Evolutionary conservation across 352 stramenopile genomes (phyloP).

Genomic region (Stramenopiles sp.): DNA sequence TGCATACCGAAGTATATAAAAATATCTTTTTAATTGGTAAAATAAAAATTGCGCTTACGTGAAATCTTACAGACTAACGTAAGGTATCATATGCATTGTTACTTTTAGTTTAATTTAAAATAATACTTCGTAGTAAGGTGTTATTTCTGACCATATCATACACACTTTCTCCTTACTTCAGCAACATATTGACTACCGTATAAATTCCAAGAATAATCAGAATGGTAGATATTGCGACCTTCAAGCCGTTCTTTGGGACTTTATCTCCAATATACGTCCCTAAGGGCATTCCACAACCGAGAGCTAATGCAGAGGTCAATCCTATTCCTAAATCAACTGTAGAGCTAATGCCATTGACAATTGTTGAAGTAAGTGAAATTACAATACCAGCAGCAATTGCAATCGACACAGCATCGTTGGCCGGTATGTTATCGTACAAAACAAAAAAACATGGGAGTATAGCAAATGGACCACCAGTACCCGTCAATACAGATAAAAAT

Average conservation of each 20-base stretch:
- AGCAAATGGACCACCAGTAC: not conserved
- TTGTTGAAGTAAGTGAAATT: not conserved
- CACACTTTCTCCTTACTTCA: not conserved
- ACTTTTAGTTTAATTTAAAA: too few relatives aligned
- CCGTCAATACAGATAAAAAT: not conserved
- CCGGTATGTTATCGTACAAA: not conserved
- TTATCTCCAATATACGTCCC: not conserved
- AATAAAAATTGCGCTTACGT: too few relatives aligned
- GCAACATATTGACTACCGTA: not conserved
- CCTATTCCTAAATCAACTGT: not conserved
- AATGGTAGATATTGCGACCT: not conserved
- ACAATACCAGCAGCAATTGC: not conserved
- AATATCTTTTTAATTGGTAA: not conserved
- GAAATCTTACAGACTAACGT: too few relatives aligned
- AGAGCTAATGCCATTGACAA: not conserved
- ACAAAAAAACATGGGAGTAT: not conserved
- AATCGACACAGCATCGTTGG: not conserved
- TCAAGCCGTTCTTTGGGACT: not conserved
- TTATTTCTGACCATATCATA: too few relatives aligned
- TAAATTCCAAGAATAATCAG: not conserved
- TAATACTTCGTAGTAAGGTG: too few relatives aligned
- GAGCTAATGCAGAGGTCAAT: not conserved
- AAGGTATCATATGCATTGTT: not conserved
- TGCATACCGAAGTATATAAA: not conserved
- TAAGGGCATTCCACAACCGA: not conserved